Base-by-base conservation (phyloP, 1,139 yeast genomes). In the Blastobotrys illinoisensis region DNA sequence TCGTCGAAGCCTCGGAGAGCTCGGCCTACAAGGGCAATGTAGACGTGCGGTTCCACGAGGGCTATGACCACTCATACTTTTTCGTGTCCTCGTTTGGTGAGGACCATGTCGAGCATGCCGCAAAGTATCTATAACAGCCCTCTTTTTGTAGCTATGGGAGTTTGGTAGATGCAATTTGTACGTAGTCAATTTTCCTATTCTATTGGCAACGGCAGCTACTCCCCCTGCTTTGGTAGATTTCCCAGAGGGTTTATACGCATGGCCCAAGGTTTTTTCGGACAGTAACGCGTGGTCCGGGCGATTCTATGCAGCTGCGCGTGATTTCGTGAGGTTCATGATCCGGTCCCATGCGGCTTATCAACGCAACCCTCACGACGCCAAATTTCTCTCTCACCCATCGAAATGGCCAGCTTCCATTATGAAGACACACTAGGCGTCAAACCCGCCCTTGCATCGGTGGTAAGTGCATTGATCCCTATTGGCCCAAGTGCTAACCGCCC, bases 1-100 rank as follows among this genome's bases (percentile, higher is more conserved):
- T 93, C 19, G 79, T 77, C 7, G 79, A 78, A 46, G 95, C 96
- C 1, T 80, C 86, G 1, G 71, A 78, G 61, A 78, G 78, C 53
- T 73, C 73, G n/a, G 74, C 86, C 0, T 85, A 85, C 72, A 81
- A 80, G 56, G 87, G 83, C 2, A 53, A 56, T 43, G 77, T 91
- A 57, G 75, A 80, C 48, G 71, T 88, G 56, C 74, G 82, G 44
- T 68, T 82, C 49, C 96, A 81, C 26, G 91, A 87, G 2, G 97
- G 93, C 1, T 91, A 85, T 67, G 97, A 93, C 67, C 99, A 93
- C 67, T 85, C 91, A 52, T 93, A 91, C 74, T 93, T 80, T 71
- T 93, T 90, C 70, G 79, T 93, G 58, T 80, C 95, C 56, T 72
- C 89, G 0, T 91, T 90, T 70, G 88, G 86, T 21, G 86, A 81